A percentile compares a stretch with the other conserved stretches of the same genome.
Evolutionary conservation across 1,284 basidiomycete species (phyloP).

Genomic region (Rhodotorula glutinis): DNA sequence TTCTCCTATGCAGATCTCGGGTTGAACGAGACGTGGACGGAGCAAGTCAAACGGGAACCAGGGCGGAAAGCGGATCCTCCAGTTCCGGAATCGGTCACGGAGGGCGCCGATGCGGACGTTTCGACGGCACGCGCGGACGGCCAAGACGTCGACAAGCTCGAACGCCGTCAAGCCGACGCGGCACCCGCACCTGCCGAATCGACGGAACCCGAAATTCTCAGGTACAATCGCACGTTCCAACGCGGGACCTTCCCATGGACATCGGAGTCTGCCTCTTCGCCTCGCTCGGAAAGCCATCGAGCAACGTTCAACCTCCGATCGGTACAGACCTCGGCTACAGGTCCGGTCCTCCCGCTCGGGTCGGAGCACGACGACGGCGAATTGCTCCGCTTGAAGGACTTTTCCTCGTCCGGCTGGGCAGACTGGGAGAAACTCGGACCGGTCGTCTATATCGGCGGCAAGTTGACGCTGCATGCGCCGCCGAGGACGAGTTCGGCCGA

Average conservation of each 20-base stretch:
- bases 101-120: background rate
- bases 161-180: background rate
- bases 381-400: slow-evolving; percentile 12
- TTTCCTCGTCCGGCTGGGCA: background rate
- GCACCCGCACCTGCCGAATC: background rate
- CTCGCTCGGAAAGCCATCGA: background rate
- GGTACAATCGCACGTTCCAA: slow-evolving; percentile 24
- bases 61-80: background rate
- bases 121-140: background rate
- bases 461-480: slow-evolving; percentile 8
- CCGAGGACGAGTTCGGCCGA: background rate
- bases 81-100: background rate
- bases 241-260: slow-evolving; percentile 26
- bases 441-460: slow-evolving; percentile 23
- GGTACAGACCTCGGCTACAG: slow-evolving; percentile 22
- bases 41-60: background rate
- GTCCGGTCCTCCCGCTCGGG: slow-evolving; percentile 8
- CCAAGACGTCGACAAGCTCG: background rate
- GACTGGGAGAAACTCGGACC: slow-evolving; percentile 33
- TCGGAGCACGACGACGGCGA: slow-evolving; percentile 15
- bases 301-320: slow-evolving; percentile 30
- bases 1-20: slow-evolving; percentile 24
- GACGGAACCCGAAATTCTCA: slow-evolving; percentile 1
- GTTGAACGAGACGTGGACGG: slow-evolving; percentile 29
- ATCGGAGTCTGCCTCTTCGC: too few relatives aligned